phyloP scores from a whole-genome alignment of 768 basidiomycete species.

The Tylopilus rubrobrunneus region DNA sequence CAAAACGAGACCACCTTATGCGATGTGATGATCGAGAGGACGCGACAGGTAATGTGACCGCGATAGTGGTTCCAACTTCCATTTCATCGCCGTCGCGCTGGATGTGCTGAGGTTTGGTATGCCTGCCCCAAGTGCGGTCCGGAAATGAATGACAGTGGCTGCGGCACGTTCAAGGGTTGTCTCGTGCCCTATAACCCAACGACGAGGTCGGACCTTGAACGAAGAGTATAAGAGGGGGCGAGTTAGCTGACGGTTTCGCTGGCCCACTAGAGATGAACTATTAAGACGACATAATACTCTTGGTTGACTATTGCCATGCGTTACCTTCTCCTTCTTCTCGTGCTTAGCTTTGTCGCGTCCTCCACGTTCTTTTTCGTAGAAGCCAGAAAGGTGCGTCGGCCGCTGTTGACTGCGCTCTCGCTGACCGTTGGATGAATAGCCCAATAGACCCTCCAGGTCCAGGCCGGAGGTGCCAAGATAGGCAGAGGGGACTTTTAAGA shows the following conservation, averaged over 20 bases:
- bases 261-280: conserved; percentile 30
- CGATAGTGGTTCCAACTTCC: conserved; percentile 10
- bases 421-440: conserved; percentile 16
- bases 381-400: conserved; percentile 22
- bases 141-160: conserved; percentile 20
- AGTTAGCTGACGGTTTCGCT: not conserved
- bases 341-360: conserved; percentile 26
- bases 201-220: conserved; percentile 21
- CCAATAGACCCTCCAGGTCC: conserved; percentile 14
- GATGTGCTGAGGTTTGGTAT: conserved; percentile 1
- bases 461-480: conserved; percentile 1
- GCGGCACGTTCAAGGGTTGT: conserved; percentile 24
- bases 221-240: conserved; percentile 22
- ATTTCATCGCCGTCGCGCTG: conserved; percentile 10
- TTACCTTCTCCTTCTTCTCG: conserved; percentile 27
- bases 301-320: conserved; percentile 15
- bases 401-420: not conserved
- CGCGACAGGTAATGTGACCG: conserved; percentile 4
- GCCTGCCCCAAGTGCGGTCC: conserved; percentile 5
- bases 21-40: conserved; percentile 12
- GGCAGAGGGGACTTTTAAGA: conserved; percentile 24
- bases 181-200: conserved; percentile 15
- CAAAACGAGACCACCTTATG: not conserved
- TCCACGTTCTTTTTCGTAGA: conserved; percentile 31
- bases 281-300: conserved; percentile 9